Conservation (phyloP, 257 asterid species). For the Nicotiana undulata region DNA sequence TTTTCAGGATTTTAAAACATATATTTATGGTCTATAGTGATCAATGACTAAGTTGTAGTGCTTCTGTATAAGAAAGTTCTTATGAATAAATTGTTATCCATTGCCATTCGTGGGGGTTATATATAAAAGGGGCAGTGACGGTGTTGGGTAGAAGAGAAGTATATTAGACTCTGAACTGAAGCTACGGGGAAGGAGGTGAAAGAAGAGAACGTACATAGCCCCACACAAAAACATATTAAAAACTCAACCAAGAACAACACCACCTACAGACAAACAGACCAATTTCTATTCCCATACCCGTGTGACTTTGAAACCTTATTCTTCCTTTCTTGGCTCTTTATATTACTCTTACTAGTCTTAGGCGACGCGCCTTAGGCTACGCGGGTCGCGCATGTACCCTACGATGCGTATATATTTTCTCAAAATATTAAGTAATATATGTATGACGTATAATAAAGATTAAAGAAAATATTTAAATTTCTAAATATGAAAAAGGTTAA, state of each 20-base stretch:
- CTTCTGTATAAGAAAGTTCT: not conserved
- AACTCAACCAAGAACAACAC: not conserved
- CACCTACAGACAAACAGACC: not conserved
- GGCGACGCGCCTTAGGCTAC: no score
- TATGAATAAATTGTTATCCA: not conserved
- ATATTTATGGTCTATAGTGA: not conserved
- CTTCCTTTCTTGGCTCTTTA: no score
- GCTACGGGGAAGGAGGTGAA: not conserved
- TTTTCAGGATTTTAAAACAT: no score
- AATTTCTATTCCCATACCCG: not conserved
- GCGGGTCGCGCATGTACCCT: no score
- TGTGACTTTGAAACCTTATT: no score
- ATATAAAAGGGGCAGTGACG: not conserved
- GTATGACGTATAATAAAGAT: no score
- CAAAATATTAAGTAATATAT: no score
- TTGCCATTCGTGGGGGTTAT: not conserved
- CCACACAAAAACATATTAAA: not conserved
- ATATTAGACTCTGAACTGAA: not conserved
- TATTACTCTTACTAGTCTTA: no score
- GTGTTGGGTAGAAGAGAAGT: not conserved
- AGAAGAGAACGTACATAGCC: not conserved
- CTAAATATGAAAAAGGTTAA: no score
- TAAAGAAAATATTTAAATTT: no score
- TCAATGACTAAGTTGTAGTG: not conserved
- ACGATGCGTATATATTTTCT: no score